Base-by-base conservation (phyloP, 306 rosid species). In the Cucurbita ficifolia region DNA sequence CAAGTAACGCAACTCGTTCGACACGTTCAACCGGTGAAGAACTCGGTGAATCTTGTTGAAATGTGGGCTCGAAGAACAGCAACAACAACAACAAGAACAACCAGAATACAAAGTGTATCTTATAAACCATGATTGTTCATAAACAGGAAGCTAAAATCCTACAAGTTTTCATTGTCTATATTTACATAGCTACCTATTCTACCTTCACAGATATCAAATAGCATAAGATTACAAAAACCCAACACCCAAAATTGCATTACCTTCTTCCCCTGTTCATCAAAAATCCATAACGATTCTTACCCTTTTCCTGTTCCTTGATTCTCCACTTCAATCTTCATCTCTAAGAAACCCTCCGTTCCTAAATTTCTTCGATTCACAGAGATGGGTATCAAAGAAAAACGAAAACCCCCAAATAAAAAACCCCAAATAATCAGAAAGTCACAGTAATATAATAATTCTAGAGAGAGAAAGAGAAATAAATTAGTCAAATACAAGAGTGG, bases 1-100 rank as follows among this genome's bases (percentile, higher is more conserved):
- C 78, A 10, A 86, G 83, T 42, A 94, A 82, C 53, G 97, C 88
- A 43, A n/a, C 82, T 50, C 75, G 55, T 71, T 92, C 97, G 8
- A 58, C 82, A 45, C 75, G 55, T 71, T 92, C 97, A 7, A 58
- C 43, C 2, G 38, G 17, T 19, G 85, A 92, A 85, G 88, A 92
- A 86, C 81, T 86, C 84, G 80, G 78, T 74, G 83, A 83, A 79
- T 84, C 84, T 63, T 80, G 82, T 78, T 83, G 81, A 63, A 90
- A 82, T 83, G 96, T 86, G 62, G 87, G 79, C 87, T 75, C 83
- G 46, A 84, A 77, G 68, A 85, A 76, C 81, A 81, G 58, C 78
- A 79, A 73, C 19, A 83, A 77, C 70, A 81, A 60, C 77, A 79
- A 78, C 10, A 83, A 78, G 67, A 82, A 29, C 33, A 29, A 29